Evolutionary conservation across 2,329 filamentous ascomycete species (phyloP).

Genomic region (Venturiaceae sp.): DNA sequence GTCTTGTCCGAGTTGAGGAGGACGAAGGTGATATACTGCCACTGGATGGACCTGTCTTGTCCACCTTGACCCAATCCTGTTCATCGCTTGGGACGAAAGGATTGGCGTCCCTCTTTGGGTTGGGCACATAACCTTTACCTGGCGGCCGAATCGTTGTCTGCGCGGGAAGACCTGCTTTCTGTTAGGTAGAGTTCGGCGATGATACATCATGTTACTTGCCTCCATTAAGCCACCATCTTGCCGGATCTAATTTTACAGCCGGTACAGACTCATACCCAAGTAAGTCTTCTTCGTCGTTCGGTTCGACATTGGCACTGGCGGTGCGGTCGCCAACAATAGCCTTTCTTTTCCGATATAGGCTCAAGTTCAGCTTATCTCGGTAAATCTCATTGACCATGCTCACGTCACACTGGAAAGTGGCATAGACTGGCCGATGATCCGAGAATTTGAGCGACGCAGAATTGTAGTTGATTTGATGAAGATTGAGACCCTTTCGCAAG

Average conservation of each 20-base stretch:
- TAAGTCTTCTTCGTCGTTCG: constrained; percentile 68
- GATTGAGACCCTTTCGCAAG: constrained; percentile 71
- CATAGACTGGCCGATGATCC: constrained; percentile 92
- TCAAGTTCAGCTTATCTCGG: constrained; percentile 62
- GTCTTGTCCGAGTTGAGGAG: neutral
- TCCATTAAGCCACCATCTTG: constrained; percentile 57
- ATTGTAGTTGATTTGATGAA: constrained; percentile 76
- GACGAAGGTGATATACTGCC: neutral
- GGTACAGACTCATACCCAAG: constrained; percentile 61
- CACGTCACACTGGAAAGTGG: constrained; percentile 75
- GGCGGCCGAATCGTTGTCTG: constrained; percentile 63
- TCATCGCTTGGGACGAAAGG: constrained; percentile 68
- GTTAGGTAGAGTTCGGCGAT: constrained; percentile 13
- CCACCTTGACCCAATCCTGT: constrained; percentile 67
- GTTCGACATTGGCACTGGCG: constrained; percentile 45
- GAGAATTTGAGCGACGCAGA: constrained; percentile 79
- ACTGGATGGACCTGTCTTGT: constrained; percentile 7
- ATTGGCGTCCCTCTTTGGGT: constrained; percentile 66
- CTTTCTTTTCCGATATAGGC: constrained; percentile 58
- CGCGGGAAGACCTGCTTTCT: constrained; percentile 53
- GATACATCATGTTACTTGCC: constrained; percentile 42
- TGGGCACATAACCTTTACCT: constrained; percentile 52
- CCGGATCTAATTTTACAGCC: constrained; percentile 50
- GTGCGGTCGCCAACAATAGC: constrained; percentile 55
- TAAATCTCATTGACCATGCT: constrained; percentile 66